Percentiles rank a stretch among this genome's conserved stretches.
Conservation (phyloP, 306 rosid species). For the Ormosia semicastrata region DNA sequence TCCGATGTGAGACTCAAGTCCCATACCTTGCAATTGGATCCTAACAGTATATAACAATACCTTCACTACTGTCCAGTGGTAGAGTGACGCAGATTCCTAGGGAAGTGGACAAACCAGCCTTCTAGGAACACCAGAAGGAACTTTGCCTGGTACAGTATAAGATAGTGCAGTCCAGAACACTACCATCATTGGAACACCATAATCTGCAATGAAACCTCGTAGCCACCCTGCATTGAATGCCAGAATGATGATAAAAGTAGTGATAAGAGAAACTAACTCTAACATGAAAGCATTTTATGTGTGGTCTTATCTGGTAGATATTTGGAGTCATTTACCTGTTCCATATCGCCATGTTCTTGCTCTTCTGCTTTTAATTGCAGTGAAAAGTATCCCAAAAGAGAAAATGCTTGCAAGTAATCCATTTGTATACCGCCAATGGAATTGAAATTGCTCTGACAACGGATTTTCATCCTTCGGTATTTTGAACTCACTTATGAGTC, state of each 20-base stretch:
- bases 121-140: conserved; percentile 76
- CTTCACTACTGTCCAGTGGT: conserved; percentile 81
- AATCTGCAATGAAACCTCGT: conserved; percentile 75
- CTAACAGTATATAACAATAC: conserved; percentile 46
- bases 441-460: conserved; percentile 41
- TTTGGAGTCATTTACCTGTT: conserved; percentile 54
- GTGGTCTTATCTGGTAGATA: neutral
- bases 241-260: conserved; percentile 15
- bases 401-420: conserved; percentile 76
- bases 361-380: conserved; percentile 69
- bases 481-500: conserved; percentile 69
- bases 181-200: conserved; percentile 87
- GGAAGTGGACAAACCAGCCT: conserved; percentile 74
- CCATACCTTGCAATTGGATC: no score
- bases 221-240: conserved; percentile 55
- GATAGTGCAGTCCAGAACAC: conserved; percentile 76
- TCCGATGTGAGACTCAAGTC: no score
- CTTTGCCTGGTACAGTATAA: conserved; percentile 47
- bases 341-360: conserved; percentile 91
- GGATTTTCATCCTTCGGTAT: conserved; percentile 43
- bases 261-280: conserved; percentile 14
- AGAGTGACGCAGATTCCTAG: conserved; percentile 69
- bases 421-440: conserved; percentile 70
- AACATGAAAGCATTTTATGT: neutral
- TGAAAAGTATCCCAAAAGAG: conserved; percentile 60